Evolutionary conservation across 768 basidiomycete genomes (phyloP).

Genomic region (Cytidiella melzeri): DNA sequence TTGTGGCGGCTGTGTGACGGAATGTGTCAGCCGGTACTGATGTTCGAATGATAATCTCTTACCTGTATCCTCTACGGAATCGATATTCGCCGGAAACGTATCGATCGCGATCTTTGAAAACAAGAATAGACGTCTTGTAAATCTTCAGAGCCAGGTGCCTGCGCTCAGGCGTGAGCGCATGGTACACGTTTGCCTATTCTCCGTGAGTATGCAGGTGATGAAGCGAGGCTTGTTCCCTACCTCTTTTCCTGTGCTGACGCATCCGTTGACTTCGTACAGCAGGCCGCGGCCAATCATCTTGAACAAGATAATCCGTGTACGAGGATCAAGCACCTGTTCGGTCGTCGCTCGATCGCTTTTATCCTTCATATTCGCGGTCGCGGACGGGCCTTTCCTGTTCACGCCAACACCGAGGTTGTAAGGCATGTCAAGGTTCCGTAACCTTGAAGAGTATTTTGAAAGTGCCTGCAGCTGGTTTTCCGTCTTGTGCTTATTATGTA

Average conservation of each 20-base stretch:
- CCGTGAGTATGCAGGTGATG: too few species aligned
- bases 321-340: slow-evolving; percentile 93
- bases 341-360: slow-evolving; percentile 95
- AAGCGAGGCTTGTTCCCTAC: too few species aligned
- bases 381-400: slow-evolving; percentile 89
- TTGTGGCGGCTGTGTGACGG: slow-evolving; percentile 64
- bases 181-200: slow-evolving; percentile 97
- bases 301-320: slow-evolving; percentile 91
- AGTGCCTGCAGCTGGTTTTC: slow-evolving; percentile 69
- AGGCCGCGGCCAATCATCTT: slow-evolving; percentile 93
- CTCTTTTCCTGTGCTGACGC: slow-evolving; percentile 98
- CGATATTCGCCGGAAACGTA: slow-evolving; percentile 95
- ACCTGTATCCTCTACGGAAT: slow-evolving; percentile 84
- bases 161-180: slow-evolving; percentile 55
- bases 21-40: neutral
- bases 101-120: slow-evolving; percentile 96
- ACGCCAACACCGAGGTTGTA: slow-evolving; percentile 67
- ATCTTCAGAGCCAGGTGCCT: slow-evolving; percentile 89
- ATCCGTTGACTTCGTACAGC: slow-evolving; percentile 88
- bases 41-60: neutral
- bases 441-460: slow-evolving; percentile 68
- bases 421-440: slow-evolving; percentile 70
- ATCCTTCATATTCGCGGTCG: slow-evolving; percentile 86
- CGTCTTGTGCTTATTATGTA: slow-evolving; percentile 49
- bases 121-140: slow-evolving; percentile 96